Percentiles rank a stretch among this genome's conserved stretches.
Conservation (phyloP, 176 grass and related monocot genomes). For the Aegilops bicornis region DNA sequence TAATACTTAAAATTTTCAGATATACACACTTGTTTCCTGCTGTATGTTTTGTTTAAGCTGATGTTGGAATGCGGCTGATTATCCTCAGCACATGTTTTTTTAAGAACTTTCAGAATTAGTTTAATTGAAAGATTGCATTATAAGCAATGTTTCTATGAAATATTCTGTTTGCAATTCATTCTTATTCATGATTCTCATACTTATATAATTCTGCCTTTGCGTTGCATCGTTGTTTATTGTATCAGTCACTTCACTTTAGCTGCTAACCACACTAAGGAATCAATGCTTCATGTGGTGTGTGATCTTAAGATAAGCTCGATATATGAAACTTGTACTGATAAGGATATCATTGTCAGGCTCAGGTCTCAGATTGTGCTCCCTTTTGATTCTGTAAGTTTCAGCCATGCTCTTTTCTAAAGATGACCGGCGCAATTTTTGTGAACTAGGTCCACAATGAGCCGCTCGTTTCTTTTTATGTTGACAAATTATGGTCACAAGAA, state of each 20-base stretch:
- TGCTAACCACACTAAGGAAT: background rate
- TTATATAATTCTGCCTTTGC: background rate
- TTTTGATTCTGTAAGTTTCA: too few relatives aligned
- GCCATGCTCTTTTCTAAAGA: too few relatives aligned
- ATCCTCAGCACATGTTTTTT: background rate
- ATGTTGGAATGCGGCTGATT: background rate
- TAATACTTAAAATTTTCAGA: background rate
- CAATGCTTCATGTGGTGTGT: background rate
- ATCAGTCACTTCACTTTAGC: background rate
- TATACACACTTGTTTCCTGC: background rate
- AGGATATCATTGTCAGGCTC: background rate
- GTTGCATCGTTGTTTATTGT: background rate
- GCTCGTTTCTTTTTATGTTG: too few relatives aligned
- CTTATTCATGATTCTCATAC: background rate
- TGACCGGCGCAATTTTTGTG: too few relatives aligned
- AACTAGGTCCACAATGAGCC: too few relatives aligned
- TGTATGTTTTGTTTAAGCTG: background rate
- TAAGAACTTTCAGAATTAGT: background rate
- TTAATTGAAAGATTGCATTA: background rate
- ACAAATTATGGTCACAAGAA: too few relatives aligned
- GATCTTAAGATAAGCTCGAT: background rate
- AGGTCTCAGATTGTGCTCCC: background rate
- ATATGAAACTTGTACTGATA: background rate
- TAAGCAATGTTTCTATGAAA: background rate
- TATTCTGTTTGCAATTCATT: background rate